These are phyloP conservation scores for Vigna reflexopilosa DNA, from an alignment of 306 rosid species.

Conservation along the genomic window DNA sequence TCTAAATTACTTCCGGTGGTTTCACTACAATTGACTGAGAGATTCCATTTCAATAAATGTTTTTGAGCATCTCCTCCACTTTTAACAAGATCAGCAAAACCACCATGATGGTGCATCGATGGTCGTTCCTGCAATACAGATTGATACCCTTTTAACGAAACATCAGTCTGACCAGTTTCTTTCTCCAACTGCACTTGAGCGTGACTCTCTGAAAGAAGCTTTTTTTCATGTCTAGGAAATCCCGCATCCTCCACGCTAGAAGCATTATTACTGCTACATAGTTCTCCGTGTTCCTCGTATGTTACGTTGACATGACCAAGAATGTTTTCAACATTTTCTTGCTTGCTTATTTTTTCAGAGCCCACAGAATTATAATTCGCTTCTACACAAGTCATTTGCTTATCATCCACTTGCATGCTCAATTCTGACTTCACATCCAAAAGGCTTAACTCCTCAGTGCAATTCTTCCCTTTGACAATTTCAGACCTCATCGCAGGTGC, in stretches of 20 bases:
- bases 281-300: constrained; percentile 43
- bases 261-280: constrained; percentile 35
- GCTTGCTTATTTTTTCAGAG: constrained; percentile 36
- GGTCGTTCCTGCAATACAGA: constrained; percentile 42
- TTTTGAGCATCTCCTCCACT: constrained; percentile 48
- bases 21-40: constrained; percentile 44
- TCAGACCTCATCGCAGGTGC: constrained; percentile 43
- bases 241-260: constrained; percentile 45
- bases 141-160: constrained; percentile 41
- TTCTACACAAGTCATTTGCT: too few relatives aligned
- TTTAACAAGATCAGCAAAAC: constrained; percentile 36
- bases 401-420: constrained; percentile 31
- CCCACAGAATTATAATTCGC: constrained; percentile 18
- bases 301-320: constrained; percentile 35
- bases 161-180: constrained; percentile 39
- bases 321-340: constrained; percentile 38
- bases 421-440: constrained; percentile 43
- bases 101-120: constrained; percentile 42
- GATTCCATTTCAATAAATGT: constrained; percentile 36
- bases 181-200: constrained; percentile 45
- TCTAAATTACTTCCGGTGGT: constrained; percentile 40
- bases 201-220: constrained; percentile 35
- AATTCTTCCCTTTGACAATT: constrained; percentile 39
- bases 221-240: constrained; percentile 38
- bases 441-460: constrained; percentile 32